A percentile compares a stretch with the other conserved stretches of the same genome.
These are phyloP conservation scores for Alternaria panax DNA, from an alignment of 2,329 filamentous ascomycete species.

Conservation along the genomic window DNA sequence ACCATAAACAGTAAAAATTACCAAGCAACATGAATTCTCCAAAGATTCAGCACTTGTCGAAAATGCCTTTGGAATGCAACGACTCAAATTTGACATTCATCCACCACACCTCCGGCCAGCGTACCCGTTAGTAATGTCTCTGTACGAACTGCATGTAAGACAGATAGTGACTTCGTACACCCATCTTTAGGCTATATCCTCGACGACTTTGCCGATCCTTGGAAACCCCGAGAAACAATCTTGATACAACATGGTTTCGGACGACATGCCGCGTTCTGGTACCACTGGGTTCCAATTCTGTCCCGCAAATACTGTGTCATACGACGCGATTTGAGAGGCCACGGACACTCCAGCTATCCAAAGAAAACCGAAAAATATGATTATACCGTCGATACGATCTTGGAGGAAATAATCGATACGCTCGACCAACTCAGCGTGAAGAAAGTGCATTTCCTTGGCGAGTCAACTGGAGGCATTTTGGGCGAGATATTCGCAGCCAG, in stretches of 20 bases:
- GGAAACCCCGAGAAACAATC: constrained; percentile 45
- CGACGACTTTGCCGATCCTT: constrained; percentile 40
- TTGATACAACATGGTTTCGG: constrained; percentile 51
- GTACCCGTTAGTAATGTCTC: too few relatives aligned
- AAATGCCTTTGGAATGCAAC: constrained; percentile 34
- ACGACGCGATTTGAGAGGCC: constrained; percentile 45
- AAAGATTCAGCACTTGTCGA: not conserved
- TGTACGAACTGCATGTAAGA: too few relatives aligned
- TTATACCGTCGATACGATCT: constrained; percentile 37
- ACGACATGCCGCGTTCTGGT: constrained; percentile 45
- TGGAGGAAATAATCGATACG: constrained; percentile 46
- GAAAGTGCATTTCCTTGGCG: constrained; percentile 47
- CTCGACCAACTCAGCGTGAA: constrained; percentile 42
- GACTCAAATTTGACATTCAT: constrained; percentile 35
- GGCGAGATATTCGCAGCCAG: constrained; percentile 45
- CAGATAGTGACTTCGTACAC: too few relatives aligned
- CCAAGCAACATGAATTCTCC: not conserved
- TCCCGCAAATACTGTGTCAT: constrained; percentile 42
- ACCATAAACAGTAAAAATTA: not conserved
- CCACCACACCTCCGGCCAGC: constrained; percentile 40
- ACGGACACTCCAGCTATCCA: constrained; percentile 41
- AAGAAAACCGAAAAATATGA: constrained; percentile 17
- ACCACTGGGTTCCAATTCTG: constrained; percentile 49
- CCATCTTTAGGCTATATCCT: too few relatives aligned
- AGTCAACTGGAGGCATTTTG: constrained; percentile 46